These are phyloP conservation scores for Cordyceps tenuipes DNA, from an alignment of 2,329 filamentous ascomycete genomes.

Conservation along the genomic window DNA sequence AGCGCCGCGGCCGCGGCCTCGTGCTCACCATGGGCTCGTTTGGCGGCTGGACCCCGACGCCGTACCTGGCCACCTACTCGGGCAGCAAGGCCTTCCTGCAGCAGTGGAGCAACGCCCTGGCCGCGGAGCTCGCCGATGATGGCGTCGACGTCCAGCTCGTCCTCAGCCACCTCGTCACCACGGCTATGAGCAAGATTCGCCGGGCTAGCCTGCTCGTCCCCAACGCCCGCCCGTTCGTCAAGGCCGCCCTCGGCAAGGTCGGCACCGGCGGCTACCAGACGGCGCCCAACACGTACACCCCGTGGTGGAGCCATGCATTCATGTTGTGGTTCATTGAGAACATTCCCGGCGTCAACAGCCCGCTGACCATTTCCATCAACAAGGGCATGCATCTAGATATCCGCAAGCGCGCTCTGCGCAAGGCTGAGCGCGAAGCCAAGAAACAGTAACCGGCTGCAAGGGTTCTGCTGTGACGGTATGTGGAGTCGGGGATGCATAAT, in stretches of 20 bases:
- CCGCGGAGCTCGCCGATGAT: slow-evolving; percentile 69
- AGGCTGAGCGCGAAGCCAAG: slow-evolving; percentile 75
- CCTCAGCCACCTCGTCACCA: slow-evolving; percentile 86
- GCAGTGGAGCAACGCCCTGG: slow-evolving; percentile 85
- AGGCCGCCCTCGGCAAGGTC: slow-evolving; percentile 68
- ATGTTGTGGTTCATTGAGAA: slow-evolving; percentile 76
- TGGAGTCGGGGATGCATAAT: neutral
- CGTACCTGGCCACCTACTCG: slow-evolving; percentile 89
- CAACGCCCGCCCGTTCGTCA: slow-evolving; percentile 74
- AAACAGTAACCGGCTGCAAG: slow-evolving; percentile 36
- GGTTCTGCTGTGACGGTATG: neutral
- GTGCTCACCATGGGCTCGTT: slow-evolving; percentile 98
- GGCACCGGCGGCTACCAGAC: slow-evolving; percentile 72
- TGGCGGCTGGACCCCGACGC: slow-evolving; percentile 84
- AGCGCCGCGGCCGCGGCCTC: slow-evolving; percentile 68
- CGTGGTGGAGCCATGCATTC: slow-evolving; percentile 84
- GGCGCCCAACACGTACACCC: slow-evolving; percentile 77
- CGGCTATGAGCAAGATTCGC: slow-evolving; percentile 94
- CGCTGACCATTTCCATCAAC: slow-evolving; percentile 41
- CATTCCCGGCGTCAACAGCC: slow-evolving; percentile 42
- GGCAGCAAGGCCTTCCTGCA: slow-evolving; percentile 98
- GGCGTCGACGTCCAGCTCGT: slow-evolving; percentile 87
- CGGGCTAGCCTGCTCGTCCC: slow-evolving; percentile 71
- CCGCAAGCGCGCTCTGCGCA: slow-evolving; percentile 70
- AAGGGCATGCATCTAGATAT: slow-evolving; percentile 73